These are phyloP conservation scores for Monilinia aucupariae DNA, from an alignment of 2,329 filamentous ascomycete species.

Conservation along the genomic window DNA sequence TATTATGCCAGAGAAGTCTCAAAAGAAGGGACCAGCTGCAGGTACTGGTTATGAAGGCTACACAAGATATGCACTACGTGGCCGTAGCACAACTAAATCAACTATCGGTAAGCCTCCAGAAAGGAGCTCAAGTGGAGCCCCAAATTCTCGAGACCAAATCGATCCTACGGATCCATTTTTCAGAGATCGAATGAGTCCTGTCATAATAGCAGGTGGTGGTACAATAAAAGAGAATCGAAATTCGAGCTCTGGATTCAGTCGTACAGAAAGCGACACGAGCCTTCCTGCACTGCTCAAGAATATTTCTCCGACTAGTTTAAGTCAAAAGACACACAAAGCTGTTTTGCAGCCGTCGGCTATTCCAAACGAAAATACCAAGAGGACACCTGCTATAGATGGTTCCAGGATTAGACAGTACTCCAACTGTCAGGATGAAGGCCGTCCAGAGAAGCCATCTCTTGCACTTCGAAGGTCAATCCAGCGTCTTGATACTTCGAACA, in stretches of 20 bases:
- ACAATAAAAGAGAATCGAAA: constrained; percentile 58
- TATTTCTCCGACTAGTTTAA: constrained; percentile 26
- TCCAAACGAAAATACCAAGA: constrained; percentile 36
- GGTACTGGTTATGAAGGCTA: constrained; percentile 94
- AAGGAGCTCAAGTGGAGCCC: constrained; percentile 36
- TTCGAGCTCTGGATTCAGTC: constrained; percentile 43
- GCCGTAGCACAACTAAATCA: constrained; percentile 57
- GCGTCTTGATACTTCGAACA: constrained; percentile 44
- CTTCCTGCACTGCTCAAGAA: constrained; percentile 41
- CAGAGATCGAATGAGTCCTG: constrained; percentile 57
- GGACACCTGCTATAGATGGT: constrained; percentile 19
- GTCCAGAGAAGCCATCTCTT: constrained; percentile 46
- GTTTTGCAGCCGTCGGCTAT: constrained; percentile 52
- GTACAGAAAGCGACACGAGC: constrained; percentile 49
- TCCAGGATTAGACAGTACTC: constrained; percentile 38
- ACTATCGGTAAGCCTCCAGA: constrained; percentile 42
- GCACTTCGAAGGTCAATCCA: constrained; percentile 53
- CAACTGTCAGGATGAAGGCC: constrained; percentile 54
- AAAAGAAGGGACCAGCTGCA: constrained; percentile 74
- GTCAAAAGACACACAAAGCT: constrained; percentile 38
- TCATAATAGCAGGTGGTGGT: constrained; percentile 58
- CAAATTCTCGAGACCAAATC: constrained; percentile 48
- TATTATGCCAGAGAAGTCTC: constrained; percentile 50
- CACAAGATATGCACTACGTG: constrained; percentile 55
- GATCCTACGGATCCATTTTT: constrained; percentile 51